Conservation (phyloP, 2,329 filamentous ascomycete genomes). For the Sarocladium strictum region DNA sequence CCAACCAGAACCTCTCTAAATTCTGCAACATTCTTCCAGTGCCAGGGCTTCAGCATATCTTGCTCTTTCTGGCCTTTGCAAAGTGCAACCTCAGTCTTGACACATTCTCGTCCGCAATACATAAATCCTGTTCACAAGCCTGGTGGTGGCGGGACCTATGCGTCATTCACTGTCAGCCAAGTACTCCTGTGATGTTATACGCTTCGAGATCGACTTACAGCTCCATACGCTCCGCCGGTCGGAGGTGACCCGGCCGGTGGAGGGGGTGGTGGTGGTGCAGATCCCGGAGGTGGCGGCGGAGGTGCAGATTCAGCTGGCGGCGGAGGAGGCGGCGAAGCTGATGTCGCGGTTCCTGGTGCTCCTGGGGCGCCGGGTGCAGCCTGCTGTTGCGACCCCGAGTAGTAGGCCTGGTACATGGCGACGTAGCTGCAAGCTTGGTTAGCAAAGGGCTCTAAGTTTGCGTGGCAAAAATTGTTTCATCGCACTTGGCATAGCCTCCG, state of each 20-base stretch:
- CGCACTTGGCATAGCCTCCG: constrained; percentile 76
- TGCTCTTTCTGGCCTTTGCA: no score
- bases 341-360: constrained; percentile 19
- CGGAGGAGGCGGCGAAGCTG: constrained; percentile 50
- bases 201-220: not conserved
- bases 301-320: constrained; percentile 55
- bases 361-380: constrained; percentile 27
- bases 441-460: constrained; percentile 12
- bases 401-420: constrained; percentile 71
- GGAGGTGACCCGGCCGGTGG: constrained; percentile 15
- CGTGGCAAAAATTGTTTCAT: not conserved
- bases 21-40: no score
- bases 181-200: not conserved
- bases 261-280: constrained; percentile 47
- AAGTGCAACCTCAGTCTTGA: no score
- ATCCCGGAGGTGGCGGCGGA: constrained; percentile 52
- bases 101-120: no score
- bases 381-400: constrained; percentile 31
- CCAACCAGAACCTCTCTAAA: no score
- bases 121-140: constrained; percentile 37
- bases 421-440: constrained; percentile 40
- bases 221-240: not conserved
- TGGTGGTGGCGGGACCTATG: constrained; percentile 49
- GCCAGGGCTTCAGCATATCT: no score
- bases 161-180: constrained; percentile 13